phyloP scores from a whole-genome alignment of 768 basidiomycete species.

The Serendipita sp. region DNA sequence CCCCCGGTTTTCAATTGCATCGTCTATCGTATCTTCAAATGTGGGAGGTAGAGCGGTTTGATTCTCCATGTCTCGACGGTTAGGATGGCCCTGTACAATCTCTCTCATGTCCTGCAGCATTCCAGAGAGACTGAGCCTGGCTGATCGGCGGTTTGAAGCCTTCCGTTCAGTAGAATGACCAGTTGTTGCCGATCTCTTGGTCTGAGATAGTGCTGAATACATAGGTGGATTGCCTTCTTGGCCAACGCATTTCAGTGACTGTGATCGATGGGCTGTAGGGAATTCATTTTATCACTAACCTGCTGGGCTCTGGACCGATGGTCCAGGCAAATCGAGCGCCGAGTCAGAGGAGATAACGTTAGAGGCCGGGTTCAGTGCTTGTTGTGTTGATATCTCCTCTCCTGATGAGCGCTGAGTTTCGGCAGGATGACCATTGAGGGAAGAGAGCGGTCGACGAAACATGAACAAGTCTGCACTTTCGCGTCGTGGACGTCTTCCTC shows the following conservation, averaged over 20 bases:
- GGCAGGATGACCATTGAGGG: background rate
- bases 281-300: background rate
- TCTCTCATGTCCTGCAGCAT: background rate
- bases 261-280: background rate
- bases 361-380: background rate
- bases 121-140: background rate
- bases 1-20: background rate
- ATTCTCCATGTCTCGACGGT: background rate
- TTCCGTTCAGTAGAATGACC: background rate
- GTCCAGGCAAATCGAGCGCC: background rate
- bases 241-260: background rate
- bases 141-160: background rate
- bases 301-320: background rate
- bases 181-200: background rate
- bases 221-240: background rate
- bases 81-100: background rate
- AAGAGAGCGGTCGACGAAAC: background rate
- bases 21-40: background rate
- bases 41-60: background rate
- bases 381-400: background rate
- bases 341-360: background rate
- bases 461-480: background rate
- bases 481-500: background rate
- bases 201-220: background rate
- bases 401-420: background rate